Conservation (phyloP, 345 rosid species). For the Acer yangbiense region DNA sequence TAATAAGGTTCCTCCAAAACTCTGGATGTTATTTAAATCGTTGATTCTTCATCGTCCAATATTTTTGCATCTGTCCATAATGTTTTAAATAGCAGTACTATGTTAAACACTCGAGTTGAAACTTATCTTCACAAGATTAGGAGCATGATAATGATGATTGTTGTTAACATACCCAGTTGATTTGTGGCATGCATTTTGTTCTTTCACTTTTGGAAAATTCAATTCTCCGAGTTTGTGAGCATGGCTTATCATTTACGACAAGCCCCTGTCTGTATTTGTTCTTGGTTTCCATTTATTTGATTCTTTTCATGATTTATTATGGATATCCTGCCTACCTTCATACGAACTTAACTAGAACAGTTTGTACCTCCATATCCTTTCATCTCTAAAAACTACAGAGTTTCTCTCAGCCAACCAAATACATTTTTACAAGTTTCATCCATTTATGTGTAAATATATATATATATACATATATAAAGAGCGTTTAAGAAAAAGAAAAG, state of each 20-base stretch:
- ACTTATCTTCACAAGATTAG: neutral
- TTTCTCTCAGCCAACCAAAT: neutral
- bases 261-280: neutral
- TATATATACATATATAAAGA: neutral
- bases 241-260: too few species aligned
- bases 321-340: neutral
- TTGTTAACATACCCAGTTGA: neutral
- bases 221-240: too few species aligned
- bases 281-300: neutral
- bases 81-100: neutral
- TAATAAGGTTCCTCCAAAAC: slow-evolving; percentile 38
- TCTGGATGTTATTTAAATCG: neutral
- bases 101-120: neutral
- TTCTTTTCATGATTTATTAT: neutral
- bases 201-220: neutral
- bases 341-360: neutral
- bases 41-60: neutral
- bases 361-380: neutral
- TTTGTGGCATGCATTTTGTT: neutral
- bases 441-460: neutral
- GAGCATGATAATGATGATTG: neutral
- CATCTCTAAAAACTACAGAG: neutral
- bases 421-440: neutral
- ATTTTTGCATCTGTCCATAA: too few species aligned
- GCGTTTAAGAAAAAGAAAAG: neutral